Base-by-base conservation (phyloP, 2,329 filamentous ascomycete genomes). In the Penicillium sp. region DNA sequence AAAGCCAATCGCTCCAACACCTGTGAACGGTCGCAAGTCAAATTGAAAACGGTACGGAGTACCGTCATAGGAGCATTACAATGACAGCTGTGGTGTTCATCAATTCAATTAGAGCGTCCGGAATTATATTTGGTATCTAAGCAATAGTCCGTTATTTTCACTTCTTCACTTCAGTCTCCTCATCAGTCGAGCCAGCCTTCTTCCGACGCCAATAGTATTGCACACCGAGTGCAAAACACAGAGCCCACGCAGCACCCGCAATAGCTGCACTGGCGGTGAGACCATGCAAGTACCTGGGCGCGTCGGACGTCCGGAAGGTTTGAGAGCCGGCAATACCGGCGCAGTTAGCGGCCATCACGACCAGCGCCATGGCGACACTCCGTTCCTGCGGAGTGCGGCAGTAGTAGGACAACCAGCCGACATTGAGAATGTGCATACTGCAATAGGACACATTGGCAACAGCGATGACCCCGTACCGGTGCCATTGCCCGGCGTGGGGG, bases 331-430 rank as follows among this genome's bases (percentile, higher is more conserved):
- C 83, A 48, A 86, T 85, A 21, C 82, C 83, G 0, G 83, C 82
- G 24, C 81, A 81, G 59, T 86, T 86, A 45, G 82, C 83, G 18
- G 80, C 79, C 83, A 85, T 85, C 55, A 86, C 83, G 48, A 84
- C 67, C 45, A 74, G 59, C 78, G 83, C 82, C 83, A 85, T 85
- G 10, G 82, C 81, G 0, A 86, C 72, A 0, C 83, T 81, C 45
- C 83, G 73, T 59, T 84, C 79, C 56, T 85, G 82, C 0, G 82
- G 83, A 48, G 83, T 81, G 0, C 75, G 74, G 63, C 83, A 76
- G 2, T 79, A 76, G 1, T 85, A 70, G 0, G 81, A 84, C 65
- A 85, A 75, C 82, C 83, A 86, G 1, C 82, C 79, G 46, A 85
- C 83, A 62, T 86, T 85, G 21, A 86, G 73, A 14, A 71, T 62